Evolutionary conservation across 257 asterid genomes (phyloP).

Genomic region (Avicennia marina): DNA sequence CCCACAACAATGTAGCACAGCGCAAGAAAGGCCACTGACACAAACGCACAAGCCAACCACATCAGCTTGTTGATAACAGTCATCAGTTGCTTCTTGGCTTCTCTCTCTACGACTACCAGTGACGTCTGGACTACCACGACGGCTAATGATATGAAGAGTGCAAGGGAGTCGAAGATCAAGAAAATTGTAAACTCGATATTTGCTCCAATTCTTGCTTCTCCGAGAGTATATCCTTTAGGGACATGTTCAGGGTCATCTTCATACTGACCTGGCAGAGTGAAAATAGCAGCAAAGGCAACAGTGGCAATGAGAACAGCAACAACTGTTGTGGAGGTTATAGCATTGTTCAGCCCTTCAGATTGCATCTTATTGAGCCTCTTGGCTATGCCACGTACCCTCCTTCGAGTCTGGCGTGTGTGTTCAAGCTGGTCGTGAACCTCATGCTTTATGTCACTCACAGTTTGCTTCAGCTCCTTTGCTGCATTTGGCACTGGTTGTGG

Average conservation of each 20-base stretch:
- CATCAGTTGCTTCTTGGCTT: constrained; percentile 63
- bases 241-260: constrained; percentile 25
- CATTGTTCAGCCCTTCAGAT: constrained; percentile 69
- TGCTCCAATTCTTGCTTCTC: constrained; percentile 64
- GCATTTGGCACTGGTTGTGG: constrained; percentile 29
- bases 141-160: constrained; percentile 70
- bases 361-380: constrained; percentile 73
- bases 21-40: constrained; percentile 57
- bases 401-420: constrained; percentile 58
- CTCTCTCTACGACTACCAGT: constrained; percentile 59
- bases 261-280: constrained; percentile 63
- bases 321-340: constrained; percentile 72
- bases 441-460: constrained; percentile 71
- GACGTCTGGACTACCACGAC: constrained; percentile 87
- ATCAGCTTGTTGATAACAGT: constrained; percentile 70
- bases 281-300: constrained; percentile 75
- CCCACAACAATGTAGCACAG: constrained; percentile 61
- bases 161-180: constrained; percentile 62
- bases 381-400: constrained; percentile 47
- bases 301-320: constrained; percentile 82
- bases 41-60: constrained; percentile 76
- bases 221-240: constrained; percentile 33
- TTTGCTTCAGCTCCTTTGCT: constrained; percentile 56
- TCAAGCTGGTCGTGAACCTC: constrained; percentile 67
- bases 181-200: constrained; percentile 43